A percentile compares a stretch with the other conserved stretches of the same genome.
phyloP scores from a whole-genome alignment of 768 basidiomycete species.

The Coprinopsis sp. region DNA sequence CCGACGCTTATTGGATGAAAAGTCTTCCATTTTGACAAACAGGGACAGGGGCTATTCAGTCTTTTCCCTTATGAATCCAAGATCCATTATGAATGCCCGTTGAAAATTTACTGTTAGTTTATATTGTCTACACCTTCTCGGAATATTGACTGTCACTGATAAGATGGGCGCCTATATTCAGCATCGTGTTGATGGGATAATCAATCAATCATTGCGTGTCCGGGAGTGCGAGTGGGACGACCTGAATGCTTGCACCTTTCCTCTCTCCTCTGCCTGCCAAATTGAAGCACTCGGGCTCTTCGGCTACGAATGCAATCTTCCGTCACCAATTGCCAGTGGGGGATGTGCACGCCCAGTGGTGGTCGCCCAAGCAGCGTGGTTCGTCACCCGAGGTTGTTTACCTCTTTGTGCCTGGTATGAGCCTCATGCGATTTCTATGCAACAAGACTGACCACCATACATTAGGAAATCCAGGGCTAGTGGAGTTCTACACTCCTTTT shows the following conservation, averaged over 20 bases:
- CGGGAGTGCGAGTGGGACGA: too few species aligned
- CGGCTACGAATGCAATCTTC: slow-evolving; percentile 30
- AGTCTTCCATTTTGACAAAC: too few species aligned
- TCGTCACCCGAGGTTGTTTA: slow-evolving; percentile 30
- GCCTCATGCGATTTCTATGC: neutral
- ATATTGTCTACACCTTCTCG: too few species aligned
- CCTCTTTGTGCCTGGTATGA: slow-evolving; percentile 47
- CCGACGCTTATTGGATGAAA: too few species aligned
- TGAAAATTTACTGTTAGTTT: too few species aligned
- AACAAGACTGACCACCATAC: slow-evolving; percentile 3
- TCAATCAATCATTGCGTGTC: too few species aligned
- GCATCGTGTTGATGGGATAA: too few species aligned
- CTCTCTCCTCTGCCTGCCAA: slow-evolving; percentile 14
- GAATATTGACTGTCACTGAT: too few species aligned
- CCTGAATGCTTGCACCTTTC: slow-evolving; percentile 29
- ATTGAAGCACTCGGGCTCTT: slow-evolving; percentile 13
- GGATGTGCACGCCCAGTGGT: slow-evolving; percentile 49
- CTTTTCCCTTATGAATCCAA: too few species aligned
- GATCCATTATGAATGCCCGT: too few species aligned
- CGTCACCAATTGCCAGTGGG: slow-evolving; percentile 34
- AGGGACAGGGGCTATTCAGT: too few species aligned
- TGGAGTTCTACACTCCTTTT: slow-evolving; percentile 66
- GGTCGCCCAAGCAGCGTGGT: slow-evolving; percentile 29
- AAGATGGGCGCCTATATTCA: too few species aligned
- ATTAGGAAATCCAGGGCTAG: slow-evolving; percentile 52